Percentiles rank a stretch among this genome's conserved stretches.
Conservation (phyloP, 306 rosid genomes). For the Urtica urens region DNA sequence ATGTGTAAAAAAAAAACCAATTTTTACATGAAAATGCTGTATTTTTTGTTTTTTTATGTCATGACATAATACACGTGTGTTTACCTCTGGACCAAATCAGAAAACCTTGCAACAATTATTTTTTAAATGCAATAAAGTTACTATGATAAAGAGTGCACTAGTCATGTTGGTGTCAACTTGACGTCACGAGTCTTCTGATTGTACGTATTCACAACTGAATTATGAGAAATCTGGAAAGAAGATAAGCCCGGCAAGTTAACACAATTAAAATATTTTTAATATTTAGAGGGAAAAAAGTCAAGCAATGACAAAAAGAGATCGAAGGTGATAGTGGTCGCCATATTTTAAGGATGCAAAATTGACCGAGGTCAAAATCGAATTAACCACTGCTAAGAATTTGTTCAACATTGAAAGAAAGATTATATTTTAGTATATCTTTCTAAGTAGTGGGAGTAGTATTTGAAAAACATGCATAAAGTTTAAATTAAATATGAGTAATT, state of each 20-base stretch:
- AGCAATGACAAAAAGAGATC: background rate
- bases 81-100: too few relatives aligned
- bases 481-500: conserved; percentile 15
- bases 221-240: too few relatives aligned
- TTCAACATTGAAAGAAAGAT: background rate
- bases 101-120: too few relatives aligned
- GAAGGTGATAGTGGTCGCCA: background rate
- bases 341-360: background rate
- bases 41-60: too few relatives aligned
- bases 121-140: too few relatives aligned
- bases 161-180: conserved; percentile 1
- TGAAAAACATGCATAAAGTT: conserved; percentile 12
- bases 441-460: conserved; percentile 16
- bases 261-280: background rate
- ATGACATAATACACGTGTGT: too few relatives aligned
- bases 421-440: background rate
- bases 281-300: background rate
- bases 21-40: too few relatives aligned
- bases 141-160: too few relatives aligned
- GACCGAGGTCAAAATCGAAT: background rate
- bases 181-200: background rate
- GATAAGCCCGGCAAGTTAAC: too few relatives aligned
- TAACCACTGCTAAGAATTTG: background rate
- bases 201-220: too few relatives aligned
- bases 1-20: too few relatives aligned